A percentile compares a stretch with the other conserved stretches of the same genome.
Conservation (phyloP, 495 filamentous ascomycete genomes). For the Aspergillus funiculosus region DNA sequence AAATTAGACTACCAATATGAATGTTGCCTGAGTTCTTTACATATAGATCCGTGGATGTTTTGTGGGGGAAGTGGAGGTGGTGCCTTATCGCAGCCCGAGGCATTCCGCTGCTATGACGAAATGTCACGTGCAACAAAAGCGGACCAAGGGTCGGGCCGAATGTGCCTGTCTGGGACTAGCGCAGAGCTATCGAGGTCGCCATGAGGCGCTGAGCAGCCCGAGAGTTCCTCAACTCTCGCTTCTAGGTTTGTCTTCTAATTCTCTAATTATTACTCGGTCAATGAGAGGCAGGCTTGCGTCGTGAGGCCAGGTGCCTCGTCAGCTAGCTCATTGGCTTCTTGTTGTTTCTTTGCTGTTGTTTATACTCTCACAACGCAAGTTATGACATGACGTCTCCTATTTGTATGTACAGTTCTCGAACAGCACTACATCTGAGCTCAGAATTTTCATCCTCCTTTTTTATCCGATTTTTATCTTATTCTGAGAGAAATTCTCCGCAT, state of each 20-base stretch:
- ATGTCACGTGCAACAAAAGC: conserved; percentile 18
- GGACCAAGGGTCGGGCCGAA: conserved; percentile 20
- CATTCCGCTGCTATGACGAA: conserved; percentile 24
- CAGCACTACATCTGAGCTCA: conserved; percentile 1
- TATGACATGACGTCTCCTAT: conserved; percentile 29
- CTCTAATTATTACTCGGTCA: not conserved
- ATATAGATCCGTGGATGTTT: too few relatives aligned
- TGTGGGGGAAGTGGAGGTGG: too few relatives aligned
- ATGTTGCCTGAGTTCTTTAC: too few relatives aligned
- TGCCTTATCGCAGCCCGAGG: too few relatives aligned
- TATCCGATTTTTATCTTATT: too few relatives aligned
- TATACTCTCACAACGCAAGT: not conserved
- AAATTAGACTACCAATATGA: too few relatives aligned
- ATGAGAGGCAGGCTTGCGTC: conserved; percentile 6
- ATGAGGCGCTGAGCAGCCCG: too few relatives aligned
- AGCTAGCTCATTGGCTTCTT: conserved; percentile 1
- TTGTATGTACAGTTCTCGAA: conserved; percentile 7
- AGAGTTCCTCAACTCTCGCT: too few relatives aligned
- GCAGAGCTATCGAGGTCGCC: too few relatives aligned
- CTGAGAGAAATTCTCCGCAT: conserved; percentile 16
- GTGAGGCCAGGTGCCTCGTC: conserved; percentile 27
- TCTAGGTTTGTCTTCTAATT: too few relatives aligned
- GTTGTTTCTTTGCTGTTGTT: not conserved
- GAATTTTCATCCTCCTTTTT: conserved; percentile 13
- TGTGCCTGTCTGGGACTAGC: conserved; percentile 22